These are phyloP conservation scores for Diutina sp. DNA, from an alignment of 1,139 yeast genomes.

Conservation along the genomic window DNA sequence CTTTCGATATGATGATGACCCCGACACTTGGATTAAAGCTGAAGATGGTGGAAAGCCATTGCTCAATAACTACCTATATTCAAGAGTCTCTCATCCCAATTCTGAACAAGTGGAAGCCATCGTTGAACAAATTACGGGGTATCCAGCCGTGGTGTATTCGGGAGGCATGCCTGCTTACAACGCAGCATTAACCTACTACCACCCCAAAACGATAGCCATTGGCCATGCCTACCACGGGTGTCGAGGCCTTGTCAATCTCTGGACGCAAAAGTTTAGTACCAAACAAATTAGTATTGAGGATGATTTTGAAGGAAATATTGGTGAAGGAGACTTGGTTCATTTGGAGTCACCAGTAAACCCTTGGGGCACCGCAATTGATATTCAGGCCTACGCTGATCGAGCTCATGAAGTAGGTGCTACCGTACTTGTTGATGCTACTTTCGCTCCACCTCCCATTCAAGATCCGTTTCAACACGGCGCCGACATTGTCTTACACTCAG, in stretches of 20 bases:
- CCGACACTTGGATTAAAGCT: slow-evolving; percentile 32
- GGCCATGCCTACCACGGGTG: slow-evolving; percentile 84
- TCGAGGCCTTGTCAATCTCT: slow-evolving; percentile 52
- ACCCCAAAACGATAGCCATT: slow-evolving; percentile 65
- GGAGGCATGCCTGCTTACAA: slow-evolving; percentile 76
- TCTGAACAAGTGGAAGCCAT: slow-evolving; percentile 50
- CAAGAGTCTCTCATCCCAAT: slow-evolving; percentile 66
- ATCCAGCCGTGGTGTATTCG: slow-evolving; percentile 47
- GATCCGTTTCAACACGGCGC: slow-evolving; percentile 73
- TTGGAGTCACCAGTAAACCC: slow-evolving; percentile 88
- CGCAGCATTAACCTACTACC: slow-evolving; percentile 57
- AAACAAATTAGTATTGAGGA: slow-evolving; percentile 35
- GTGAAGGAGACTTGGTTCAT: slow-evolving; percentile 67
- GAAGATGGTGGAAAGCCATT: slow-evolving; percentile 4
- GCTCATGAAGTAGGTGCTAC: slow-evolving; percentile 65
- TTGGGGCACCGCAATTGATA: slow-evolving; percentile 55
- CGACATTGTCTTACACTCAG: slow-evolving; percentile 82
- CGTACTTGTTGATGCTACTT: slow-evolving; percentile 70
- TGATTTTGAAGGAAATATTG: slow-evolving; percentile 14
- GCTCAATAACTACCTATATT: slow-evolving; percentile 28
- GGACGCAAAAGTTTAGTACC: slow-evolving; percentile 48
- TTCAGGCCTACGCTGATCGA: slow-evolving; percentile 43
- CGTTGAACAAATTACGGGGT: slow-evolving; percentile 43
- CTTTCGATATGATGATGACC: slow-evolving; percentile 50
- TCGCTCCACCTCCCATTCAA: slow-evolving; percentile 88